Base-by-base conservation (phyloP, 768 basidiomycete species). In the Dictyophora rubrovolvata region DNA sequence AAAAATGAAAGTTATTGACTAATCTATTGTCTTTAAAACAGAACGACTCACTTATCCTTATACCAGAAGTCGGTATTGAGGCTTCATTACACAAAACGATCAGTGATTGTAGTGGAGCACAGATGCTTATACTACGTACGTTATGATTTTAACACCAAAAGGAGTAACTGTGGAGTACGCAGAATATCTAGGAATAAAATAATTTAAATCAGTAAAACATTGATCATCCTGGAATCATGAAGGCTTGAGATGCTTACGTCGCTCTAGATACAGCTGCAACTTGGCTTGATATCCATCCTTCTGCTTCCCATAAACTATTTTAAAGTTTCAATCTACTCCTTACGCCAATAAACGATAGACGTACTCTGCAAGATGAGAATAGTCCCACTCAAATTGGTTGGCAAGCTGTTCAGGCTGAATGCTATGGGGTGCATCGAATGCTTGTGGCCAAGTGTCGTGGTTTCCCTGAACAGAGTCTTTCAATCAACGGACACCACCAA, bases 51-150 rank as follows among this genome's bases (percentile, higher is more conserved):
- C 54, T 69, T 69, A 20, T 62, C 60, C n/a, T 53, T 60, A 59
- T 69, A 67, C 67, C 67, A 69, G 20, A 67, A 61, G 61, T 69
- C 67, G 11, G 67, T 69, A 60, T 69, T 69, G 42, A 69, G 52
- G 56, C 57, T 59, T 20, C 7, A 42, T 2, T n/a, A 42, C 4
- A 42, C n/a, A 47, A 20, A 23, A 14, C 12, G 6, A 6, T 11
- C 5, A 11, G 21, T 17, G 9, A 47, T 23, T 33, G 48, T 55
- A 21, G 7, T 18, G 22, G 1, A 55, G 33, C 3, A 4, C 2
- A 51, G 28, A 56, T 23, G 23, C 23, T n/a, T 20, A 36, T 14
- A 46, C 21, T 42, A 20, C 55, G 21, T 65, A 49, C 33, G 66
- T 66, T 55, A 69, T 69, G 28, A 69, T 63, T 49, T 63, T 62